These are phyloP conservation scores for Salix koriyanagi DNA, from an alignment of 345 rosid species.

Conservation along the genomic window DNA sequence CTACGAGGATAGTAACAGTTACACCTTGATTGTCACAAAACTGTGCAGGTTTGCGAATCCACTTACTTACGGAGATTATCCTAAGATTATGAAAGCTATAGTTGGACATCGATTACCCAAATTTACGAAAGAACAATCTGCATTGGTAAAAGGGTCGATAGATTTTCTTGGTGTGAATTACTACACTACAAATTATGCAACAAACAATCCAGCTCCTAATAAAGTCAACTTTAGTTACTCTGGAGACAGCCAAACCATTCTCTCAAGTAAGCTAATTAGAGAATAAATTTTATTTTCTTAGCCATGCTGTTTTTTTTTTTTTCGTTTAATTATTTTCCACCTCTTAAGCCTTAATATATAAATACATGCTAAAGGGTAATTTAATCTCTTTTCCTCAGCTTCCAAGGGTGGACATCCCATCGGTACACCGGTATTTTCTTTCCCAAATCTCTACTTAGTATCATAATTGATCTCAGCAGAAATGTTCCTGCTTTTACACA, in stretches of 20 bases:
- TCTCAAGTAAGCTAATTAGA: not conserved
- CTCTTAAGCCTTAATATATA: too few species aligned
- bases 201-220: constrained; percentile 2
- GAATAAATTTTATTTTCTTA: too few species aligned
- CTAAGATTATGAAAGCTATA: constrained; percentile 39
- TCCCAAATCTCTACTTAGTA: not conserved
- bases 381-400: constrained; percentile 12
- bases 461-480: not conserved
- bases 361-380: not conserved
- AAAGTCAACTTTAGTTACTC: constrained; percentile 21
- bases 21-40: too few species aligned
- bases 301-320: too few species aligned
- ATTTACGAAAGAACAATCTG: constrained; percentile 44
- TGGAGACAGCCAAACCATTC: constrained; percentile 21
- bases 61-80: constrained; percentile 54
- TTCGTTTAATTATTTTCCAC: not conserved
- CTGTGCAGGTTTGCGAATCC: constrained; percentile 50
- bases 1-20: too few species aligned
- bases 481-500: not conserved
- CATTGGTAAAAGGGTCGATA: constrained; percentile 41
- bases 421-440: constrained; percentile 29
- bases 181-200: constrained; percentile 44
- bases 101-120: constrained; percentile 53
- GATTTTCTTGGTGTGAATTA: constrained; percentile 61
- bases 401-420: constrained; percentile 33